A percentile compares a stretch with the other conserved stretches of the same genome.
Conservation (phyloP, 495 filamentous ascomycete species). For the Bombardia bombarda region DNA sequence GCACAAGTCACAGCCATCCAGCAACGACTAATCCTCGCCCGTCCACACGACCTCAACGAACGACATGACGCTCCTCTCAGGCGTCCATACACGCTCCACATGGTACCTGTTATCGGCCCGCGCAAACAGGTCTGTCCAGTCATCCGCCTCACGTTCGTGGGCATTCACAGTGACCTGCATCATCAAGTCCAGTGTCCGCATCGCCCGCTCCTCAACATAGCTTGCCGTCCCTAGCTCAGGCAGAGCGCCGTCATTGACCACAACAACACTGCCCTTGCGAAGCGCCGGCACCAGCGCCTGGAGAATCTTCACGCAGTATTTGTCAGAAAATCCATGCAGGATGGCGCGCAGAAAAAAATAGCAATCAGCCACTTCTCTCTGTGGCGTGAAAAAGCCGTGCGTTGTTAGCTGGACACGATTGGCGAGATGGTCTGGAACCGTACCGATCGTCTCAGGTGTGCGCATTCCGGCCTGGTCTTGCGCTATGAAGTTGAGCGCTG, state of each 20-base stretch:
- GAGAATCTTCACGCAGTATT: constrained; percentile 44
- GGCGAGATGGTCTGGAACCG: constrained; percentile 12
- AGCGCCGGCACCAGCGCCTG: constrained; percentile 42
- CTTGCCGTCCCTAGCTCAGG: constrained; percentile 21
- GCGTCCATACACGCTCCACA: constrained; percentile 16
- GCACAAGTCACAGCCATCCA: too few relatives aligned
- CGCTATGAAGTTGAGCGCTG: constrained; percentile 15
- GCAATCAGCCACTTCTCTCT: constrained; percentile 36
- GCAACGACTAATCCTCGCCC: too few relatives aligned
- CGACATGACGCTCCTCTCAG: constrained; percentile 12
- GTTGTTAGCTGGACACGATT: constrained; percentile 17
- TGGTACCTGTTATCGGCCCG: constrained; percentile 17
- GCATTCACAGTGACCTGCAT: constrained; percentile 21
- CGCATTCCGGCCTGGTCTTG: constrained; percentile 19
- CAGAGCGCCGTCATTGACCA: constrained; percentile 41
- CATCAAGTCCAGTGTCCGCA: constrained; percentile 20
- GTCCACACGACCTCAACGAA: constrained; percentile 22
- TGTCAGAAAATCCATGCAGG: constrained; percentile 49
- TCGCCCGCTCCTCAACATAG: constrained; percentile 14
- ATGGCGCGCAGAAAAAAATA: constrained; percentile 49
- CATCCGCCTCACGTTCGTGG: constrained; percentile 18
- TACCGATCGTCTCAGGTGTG: constrained; percentile 11
- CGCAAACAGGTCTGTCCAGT: constrained; percentile 17
- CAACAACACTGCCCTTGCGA: constrained; percentile 34
- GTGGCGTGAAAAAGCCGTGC: constrained; percentile 45